Base-by-base conservation (phyloP, 768 basidiomycete species). In the Boletus vermiculosoides region DNA sequence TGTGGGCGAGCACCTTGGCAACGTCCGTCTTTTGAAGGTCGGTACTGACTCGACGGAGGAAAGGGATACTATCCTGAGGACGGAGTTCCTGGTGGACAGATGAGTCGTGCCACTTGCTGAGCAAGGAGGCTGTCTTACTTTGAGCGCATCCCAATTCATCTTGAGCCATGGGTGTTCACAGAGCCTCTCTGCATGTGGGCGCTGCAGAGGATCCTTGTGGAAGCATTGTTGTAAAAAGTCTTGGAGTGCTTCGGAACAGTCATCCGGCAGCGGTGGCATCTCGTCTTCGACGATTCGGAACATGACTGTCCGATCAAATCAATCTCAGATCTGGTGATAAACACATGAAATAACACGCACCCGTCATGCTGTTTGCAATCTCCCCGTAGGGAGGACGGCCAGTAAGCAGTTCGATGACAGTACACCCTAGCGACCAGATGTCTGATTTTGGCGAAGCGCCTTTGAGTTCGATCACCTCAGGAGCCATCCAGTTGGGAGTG, bases 401-500 rank as follows among this genome's bases (percentile, higher is more conserved):
- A 7, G 94, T 96, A 61, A 98, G 76, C 25, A 99, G 80, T 73
- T 99, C 96, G 63, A 96, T 86, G 63, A 98, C 86, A 4, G 96
- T 98, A 68, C 95, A 97, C 1, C 86, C 96, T 60, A 99, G 73
- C 0, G 94, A 96, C 94, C 94, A 97, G 33, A 97, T 95, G 69
- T 97, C 94, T 28, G 92, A 88, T 65, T 94, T 94, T 0, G 88
- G 80, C n/a, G 91, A 89, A 9, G 96, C 92, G 4, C 95, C 95
- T 70, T 94, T 90, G 54, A 98, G 82, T 69, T 94, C 88, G 59
- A 99, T 98, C 50, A 98, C 92, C 73, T 99, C 96, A 3, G 96
- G 96, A 12, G 95, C 95, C 94, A 99, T 98, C 96, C 96, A 99
- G 66, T 98, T 96, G 15, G 96, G 96, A 11, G 96, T 99, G 11